Conservation (phyloP, 2,329 filamentous ascomycete species). For the Cadophora gregata region DNA sequence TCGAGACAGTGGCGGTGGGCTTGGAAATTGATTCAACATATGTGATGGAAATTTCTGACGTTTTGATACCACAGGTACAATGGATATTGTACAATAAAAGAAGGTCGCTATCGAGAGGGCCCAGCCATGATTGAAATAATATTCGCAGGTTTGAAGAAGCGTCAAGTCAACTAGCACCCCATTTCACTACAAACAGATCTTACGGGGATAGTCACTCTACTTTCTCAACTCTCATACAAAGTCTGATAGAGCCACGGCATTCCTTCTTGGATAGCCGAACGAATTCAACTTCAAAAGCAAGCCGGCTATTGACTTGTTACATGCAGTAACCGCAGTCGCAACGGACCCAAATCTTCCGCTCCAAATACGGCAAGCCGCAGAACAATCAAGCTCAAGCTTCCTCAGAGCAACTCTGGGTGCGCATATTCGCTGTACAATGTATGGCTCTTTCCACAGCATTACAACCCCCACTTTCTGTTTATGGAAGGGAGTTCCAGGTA, state of each 20-base stretch:
- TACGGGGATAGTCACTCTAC: too few relatives aligned
- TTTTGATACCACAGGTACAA: not conserved
- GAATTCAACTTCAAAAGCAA: not conserved
- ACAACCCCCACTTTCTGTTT: constrained; percentile 16
- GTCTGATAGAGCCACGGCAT: too few relatives aligned
- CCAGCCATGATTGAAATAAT: too few relatives aligned
- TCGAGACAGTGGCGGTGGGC: not conserved
- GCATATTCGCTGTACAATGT: too few relatives aligned
- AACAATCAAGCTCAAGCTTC: constrained; percentile 7
- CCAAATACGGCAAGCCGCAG: constrained; percentile 7
- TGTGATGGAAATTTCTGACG: not conserved
- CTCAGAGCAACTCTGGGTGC: not conserved
- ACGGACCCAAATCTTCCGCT: constrained; percentile 18
- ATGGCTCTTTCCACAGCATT: not conserved
- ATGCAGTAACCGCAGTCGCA: not conserved
- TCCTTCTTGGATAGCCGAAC: not conserved
- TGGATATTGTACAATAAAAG: not conserved
- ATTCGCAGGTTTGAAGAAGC: too few relatives aligned
- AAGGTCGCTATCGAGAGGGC: too few relatives aligned
- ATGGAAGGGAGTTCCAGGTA: not conserved
- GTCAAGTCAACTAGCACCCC: too few relatives aligned
- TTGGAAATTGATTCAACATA: not conserved
- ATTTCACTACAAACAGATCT: too few relatives aligned
- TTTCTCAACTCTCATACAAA: not conserved
- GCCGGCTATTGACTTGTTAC: not conserved